phyloP scores from a whole-genome alignment of 768 basidiomycete genomes.

The Butyriboletus loyo region DNA sequence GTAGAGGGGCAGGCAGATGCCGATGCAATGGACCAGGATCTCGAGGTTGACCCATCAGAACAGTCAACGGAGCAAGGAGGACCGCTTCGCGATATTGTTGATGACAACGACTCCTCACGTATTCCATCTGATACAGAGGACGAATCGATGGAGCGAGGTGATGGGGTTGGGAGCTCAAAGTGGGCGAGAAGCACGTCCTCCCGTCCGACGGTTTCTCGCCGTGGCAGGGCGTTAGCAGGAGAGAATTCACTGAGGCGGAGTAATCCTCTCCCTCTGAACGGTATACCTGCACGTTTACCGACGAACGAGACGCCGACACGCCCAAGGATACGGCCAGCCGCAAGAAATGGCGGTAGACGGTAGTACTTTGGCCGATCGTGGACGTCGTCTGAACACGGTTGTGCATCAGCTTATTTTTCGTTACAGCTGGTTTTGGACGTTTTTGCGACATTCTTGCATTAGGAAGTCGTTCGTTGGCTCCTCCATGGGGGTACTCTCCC shows the following conservation, averaged over 20 bases:
- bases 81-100: conserved; percentile 26
- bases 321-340: conserved; percentile 47
- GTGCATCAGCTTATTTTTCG: neutral
- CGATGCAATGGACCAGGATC: conserved; percentile 73
- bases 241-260: conserved; percentile 26
- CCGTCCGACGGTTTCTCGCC: conserved; percentile 13
- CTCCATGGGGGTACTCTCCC: conserved; percentile 2
- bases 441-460: conserved; percentile 11
- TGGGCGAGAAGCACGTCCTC: conserved; percentile 28
- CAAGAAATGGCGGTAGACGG: conserved; percentile 42
- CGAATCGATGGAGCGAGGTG: conserved; percentile 31
- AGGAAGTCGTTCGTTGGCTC: neutral
- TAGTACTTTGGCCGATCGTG: conserved; percentile 21
- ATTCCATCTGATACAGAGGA: conserved; percentile 30
- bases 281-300: conserved; percentile 36
- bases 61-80: conserved; percentile 28
- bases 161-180: conserved; percentile 27
- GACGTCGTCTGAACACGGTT: neutral
- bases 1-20: conserved; percentile 55
- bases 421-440: conserved; percentile 3
- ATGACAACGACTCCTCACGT: conserved; percentile 25
- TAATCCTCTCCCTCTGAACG: conserved; percentile 26
- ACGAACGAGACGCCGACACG: conserved; percentile 61
- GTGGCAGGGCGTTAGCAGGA: conserved; percentile 16
- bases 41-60: conserved; percentile 36